Evolutionary conservation across 306 rosid genomes (phyloP).

Genomic region (Pachyrhizus erosus): DNA sequence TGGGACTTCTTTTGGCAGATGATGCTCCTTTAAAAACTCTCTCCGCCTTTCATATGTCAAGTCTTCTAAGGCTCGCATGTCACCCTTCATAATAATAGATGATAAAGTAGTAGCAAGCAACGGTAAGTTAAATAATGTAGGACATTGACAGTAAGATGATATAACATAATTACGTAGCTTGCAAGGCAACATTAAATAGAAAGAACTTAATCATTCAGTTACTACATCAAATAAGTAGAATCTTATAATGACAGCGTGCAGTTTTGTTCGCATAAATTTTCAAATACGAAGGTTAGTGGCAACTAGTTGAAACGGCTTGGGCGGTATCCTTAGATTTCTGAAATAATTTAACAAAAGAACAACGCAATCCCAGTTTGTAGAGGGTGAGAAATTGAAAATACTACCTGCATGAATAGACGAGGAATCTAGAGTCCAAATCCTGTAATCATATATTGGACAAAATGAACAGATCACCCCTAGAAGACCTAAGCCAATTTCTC

Average conservation of each 20-base stretch:
- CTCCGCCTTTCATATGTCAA: conserved; percentile 87
- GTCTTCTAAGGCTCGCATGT: conserved; percentile 95
- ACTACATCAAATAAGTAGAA: background rate
- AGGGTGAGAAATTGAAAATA: conserved; percentile 1
- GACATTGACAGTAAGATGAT: background rate
- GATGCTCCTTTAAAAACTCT: conserved; percentile 77
- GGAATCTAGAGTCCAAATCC: background rate
- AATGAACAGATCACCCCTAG: background rate
- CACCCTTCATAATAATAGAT: conserved; percentile 69
- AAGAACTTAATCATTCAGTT: background rate
- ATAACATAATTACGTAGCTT: background rate
- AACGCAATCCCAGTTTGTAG: background rate
- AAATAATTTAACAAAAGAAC: conserved; percentile 17
- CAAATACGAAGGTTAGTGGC: background rate
- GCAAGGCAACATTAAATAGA: background rate
- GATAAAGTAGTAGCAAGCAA: conserved; percentile 34
- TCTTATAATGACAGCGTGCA: background rate
- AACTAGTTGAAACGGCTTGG: background rate
- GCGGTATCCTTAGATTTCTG: background rate
- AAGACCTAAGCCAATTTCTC: background rate
- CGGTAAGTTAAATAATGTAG: conserved; percentile 12
- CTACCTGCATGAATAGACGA: background rate
- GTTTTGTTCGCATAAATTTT: background rate
- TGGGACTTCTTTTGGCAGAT: conserved; percentile 79
- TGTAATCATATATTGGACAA: background rate